Evolutionary conservation across 129 eudicot species (phyloP).

Genomic region (Gnaphalium uliginosum): DNA sequence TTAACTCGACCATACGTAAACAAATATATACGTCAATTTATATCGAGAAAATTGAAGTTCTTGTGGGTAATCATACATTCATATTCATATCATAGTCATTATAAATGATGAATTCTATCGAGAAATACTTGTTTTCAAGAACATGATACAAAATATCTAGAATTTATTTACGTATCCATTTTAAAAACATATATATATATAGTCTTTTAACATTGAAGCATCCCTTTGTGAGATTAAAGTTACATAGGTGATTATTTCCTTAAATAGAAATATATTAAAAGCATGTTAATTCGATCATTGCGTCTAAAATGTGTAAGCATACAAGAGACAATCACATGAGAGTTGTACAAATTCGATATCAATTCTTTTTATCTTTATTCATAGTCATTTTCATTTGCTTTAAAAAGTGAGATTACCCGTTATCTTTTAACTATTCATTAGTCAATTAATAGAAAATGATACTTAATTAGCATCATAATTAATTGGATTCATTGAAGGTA

Average conservation of each 20-base stretch:
- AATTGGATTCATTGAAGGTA: conserved; percentile 27
- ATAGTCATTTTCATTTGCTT: conserved; percentile 32
- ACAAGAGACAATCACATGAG: conserved; percentile 33
- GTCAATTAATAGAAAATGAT: conserved; percentile 23
- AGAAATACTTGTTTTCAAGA: too few relatives aligned
- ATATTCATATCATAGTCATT: too few relatives aligned
- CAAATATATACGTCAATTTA: too few relatives aligned
- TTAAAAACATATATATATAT: too few relatives aligned
- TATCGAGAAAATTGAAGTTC: too few relatives aligned
- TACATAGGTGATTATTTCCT: conserved; percentile 6
- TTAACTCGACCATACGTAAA: too few relatives aligned
- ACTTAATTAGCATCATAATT: conserved; percentile 21
- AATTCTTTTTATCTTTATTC: conserved; percentile 28
- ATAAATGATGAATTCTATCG: too few relatives aligned
- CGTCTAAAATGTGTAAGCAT: conserved; percentile 31
- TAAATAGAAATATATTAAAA: conserved; percentile 13
- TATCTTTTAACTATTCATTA: conserved; percentile 24
- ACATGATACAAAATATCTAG: too few relatives aligned
- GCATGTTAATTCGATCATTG: conserved; percentile 19
- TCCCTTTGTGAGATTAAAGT: too few relatives aligned
- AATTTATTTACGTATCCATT: too few relatives aligned
- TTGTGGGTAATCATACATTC: too few relatives aligned
- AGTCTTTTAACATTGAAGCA: too few relatives aligned
- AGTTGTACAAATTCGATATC: conserved; percentile 28
- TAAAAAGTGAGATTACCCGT: conserved; percentile 29